Evolutionary conservation across 139 green algal species (phyloP), one percentile per base, ranked within the genome.

Genomic region (Ostreobium quekettii): DNA sequence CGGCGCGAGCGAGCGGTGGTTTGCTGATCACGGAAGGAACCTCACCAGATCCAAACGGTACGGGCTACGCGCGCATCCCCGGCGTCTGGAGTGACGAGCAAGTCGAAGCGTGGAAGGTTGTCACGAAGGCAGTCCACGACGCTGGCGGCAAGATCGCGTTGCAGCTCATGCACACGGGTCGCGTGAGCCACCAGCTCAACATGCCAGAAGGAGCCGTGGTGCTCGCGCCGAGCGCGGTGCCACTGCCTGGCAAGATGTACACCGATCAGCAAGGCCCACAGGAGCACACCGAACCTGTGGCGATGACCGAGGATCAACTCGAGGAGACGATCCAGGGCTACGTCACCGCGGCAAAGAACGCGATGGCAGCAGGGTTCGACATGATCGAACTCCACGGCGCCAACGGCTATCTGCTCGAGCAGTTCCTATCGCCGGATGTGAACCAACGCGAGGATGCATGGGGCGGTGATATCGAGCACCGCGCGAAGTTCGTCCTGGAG

Each of bases 381-480:
- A 72, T 71, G 7, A 65, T 84, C 0, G 79, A 85, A 59, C 39
- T 85, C 30, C 79, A 85, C 56, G 79, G 31, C 46, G 79, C 61
- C 39, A 85, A 85, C 70, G 74, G 78, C 36, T 85, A 85, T 75
- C 65, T 85, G 36, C 36, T 85, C 29, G 71, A 85, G 56, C 32
- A 60, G 69, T 79, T 79, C 68, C 62, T 76, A 42, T 33, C 60
- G 5, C 36, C 37, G 6, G 62, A 64, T 30, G 66, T 64, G 37
- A 76, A 76, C 60, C 28, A 24, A 1, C 66, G 73, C 26, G 42
- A 26, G 8, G 73, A 79, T 58, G 47, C 59, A 32, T 79, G 74
- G 63, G 73, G 73, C 32, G 73, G 73, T 3, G 24, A 24, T 2
- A 28, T 76, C 0, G 60, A 60, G 26, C 70, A 76, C 35, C 56